Percentiles rank a stretch among this genome's conserved stretches.
phyloP scores from a whole-genome alignment of 1,284 basidiomycete genomes.

The Cutaneotrichosporon sp. region DNA sequence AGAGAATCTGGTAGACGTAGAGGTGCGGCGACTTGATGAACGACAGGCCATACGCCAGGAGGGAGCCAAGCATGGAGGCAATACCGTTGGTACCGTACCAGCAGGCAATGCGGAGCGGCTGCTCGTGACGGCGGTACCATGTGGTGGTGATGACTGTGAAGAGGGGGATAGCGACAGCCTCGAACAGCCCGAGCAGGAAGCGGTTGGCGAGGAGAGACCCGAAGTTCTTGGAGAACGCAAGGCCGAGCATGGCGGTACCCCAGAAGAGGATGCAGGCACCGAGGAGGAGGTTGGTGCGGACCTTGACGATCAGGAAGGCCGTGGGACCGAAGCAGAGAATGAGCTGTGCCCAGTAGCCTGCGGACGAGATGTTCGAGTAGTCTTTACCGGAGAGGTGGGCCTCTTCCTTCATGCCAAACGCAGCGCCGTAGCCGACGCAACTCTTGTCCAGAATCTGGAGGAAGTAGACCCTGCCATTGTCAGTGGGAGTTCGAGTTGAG shows the following conservation, averaged over 20 bases:
- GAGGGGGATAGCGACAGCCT: conserved; percentile 17
- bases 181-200: conserved; percentile 27
- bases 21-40: conserved; percentile 24
- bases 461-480: conserved; percentile 30
- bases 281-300: conserved; percentile 12
- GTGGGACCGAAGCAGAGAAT: conserved; percentile 34
- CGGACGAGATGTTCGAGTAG: conserved; percentile 26
- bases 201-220: conserved; percentile 14
- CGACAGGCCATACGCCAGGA: conserved; percentile 28
- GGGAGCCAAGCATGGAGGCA: conserved; percentile 28
- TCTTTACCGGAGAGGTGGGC: conserved; percentile 27
- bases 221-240: conserved; percentile 13
- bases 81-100: conserved; percentile 31
- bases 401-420: conserved; percentile 23
- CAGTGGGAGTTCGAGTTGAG: neutral
- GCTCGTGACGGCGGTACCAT: conserved; percentile 49
- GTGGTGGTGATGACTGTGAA: conserved; percentile 44
- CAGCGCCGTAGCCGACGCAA: conserved; percentile 23
- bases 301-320: conserved; percentile 42
- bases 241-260: conserved; percentile 13
- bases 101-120: conserved; percentile 35
- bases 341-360: conserved; percentile 22
- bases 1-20: conserved; percentile 36
- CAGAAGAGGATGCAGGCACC: conserved; percentile 11
- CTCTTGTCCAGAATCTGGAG: conserved; percentile 44